Evolutionary conservation across 169 alveolate species (phyloP).

Genomic region (Plasmodium sp.): DNA sequence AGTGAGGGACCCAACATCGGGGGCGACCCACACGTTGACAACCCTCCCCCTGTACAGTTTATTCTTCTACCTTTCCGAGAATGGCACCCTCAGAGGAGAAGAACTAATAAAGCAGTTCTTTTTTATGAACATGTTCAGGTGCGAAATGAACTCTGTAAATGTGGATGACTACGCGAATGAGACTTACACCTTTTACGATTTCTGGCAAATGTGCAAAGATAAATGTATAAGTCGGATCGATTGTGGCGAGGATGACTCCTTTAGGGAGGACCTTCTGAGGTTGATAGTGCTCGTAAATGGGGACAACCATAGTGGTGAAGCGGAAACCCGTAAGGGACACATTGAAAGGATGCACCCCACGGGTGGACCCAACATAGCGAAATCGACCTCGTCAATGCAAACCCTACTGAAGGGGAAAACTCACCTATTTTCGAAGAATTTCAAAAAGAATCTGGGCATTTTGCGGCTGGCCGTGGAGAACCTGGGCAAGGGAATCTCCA

Average conservation of each 20-base stretch:
- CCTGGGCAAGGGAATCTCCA: neutral
- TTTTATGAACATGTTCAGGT: constrained; percentile 30
- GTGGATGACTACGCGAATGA: constrained; percentile 42
- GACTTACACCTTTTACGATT: constrained; percentile 37
- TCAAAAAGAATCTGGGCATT: constrained; percentile 1
- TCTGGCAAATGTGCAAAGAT: constrained; percentile 18
- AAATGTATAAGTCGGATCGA: too few relatives aligned
- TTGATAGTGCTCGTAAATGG: constrained; percentile 10
- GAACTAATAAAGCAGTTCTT: constrained; percentile 19
- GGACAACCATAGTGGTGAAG: neutral
- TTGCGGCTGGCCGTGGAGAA: constrained; percentile 1
- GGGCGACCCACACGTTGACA: neutral
- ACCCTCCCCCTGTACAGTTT: constrained; percentile 52
- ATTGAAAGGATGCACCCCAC: neutral
- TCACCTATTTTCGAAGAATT: constrained; percentile 22
- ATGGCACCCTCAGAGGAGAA: constrained; percentile 1
- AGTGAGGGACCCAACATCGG: neutral
- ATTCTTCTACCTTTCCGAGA: constrained; percentile 38
- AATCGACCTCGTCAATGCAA: neutral
- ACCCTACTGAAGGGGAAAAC: neutral
- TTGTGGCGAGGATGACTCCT: constrained; percentile 6
- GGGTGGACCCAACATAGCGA: neutral
- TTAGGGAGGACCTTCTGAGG: constrained; percentile 40
- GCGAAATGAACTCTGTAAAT: constrained; percentile 19
- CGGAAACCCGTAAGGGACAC: neutral